Evolutionary conservation across 2,329 filamentous ascomycete species (phyloP).

Genomic region (Leptographium flavum): DNA sequence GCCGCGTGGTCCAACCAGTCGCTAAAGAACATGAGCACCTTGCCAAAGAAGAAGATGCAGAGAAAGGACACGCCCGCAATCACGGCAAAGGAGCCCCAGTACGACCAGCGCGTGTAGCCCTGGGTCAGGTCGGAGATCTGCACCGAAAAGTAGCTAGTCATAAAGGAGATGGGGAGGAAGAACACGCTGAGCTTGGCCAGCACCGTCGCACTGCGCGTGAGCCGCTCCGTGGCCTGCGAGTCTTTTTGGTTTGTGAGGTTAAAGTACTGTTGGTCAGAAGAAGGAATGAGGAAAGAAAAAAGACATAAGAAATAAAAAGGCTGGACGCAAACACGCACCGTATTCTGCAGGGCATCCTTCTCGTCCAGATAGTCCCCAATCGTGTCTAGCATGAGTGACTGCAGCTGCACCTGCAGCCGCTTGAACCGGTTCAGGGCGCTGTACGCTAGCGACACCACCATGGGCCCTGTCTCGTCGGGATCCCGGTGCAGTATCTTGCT

Average conservation of each 20-base stretch:
- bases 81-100: constrained; percentile 54
- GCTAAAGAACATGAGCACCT: constrained; percentile 29
- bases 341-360: constrained; percentile 54
- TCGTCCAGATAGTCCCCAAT: constrained; percentile 51
- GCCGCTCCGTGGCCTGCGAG: constrained; percentile 54
- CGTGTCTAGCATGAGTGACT: constrained; percentile 45
- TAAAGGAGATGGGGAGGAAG: constrained; percentile 60
- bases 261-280: constrained; percentile 53
- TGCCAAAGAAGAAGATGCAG: constrained; percentile 38
- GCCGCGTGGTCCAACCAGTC: constrained; percentile 24
- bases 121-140: constrained; percentile 42
- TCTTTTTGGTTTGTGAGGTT: constrained; percentile 65
- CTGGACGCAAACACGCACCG: no score
- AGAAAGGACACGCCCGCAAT: constrained; percentile 46
- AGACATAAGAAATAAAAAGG: no score
- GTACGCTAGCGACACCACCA: constrained; percentile 19
- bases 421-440: constrained; percentile 43
- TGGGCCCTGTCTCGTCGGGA: constrained; percentile 12
- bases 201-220: constrained; percentile 58
- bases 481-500: constrained; percentile 37
- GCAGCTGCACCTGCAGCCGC: constrained; percentile 41
- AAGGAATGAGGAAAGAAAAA: no score
- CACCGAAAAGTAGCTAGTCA: constrained; percentile 62
- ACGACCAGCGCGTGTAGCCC: constrained; percentile 46
- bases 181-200: constrained; percentile 62